Base-by-base conservation (phyloP, 768 basidiomycete species). In the Boletus pseudopeckii region DNA sequence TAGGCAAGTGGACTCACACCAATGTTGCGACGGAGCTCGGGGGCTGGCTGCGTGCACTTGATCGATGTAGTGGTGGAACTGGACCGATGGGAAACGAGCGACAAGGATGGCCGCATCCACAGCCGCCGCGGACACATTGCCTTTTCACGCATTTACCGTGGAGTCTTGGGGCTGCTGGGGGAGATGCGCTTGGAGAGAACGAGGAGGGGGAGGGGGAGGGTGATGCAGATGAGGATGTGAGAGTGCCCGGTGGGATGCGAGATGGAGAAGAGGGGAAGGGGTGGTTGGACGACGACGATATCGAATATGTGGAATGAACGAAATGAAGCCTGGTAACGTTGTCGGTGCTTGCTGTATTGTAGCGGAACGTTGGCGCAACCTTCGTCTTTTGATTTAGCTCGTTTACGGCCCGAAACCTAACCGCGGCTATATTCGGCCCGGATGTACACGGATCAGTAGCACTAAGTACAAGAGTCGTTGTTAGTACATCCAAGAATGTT, bases 271-370 rank as follows among this genome's bases (percentile, higher is more conserved):
- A 67, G n/a, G 67, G 64, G 4, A 69, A 57, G 46, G 78, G 80
- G 18, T 84, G 82, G 81, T 59, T 83, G 59, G 82, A 82, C 40
- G 73, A 69, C 20, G 82, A 85, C 59, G 82, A 84, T 60, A 85
- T 85, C 48, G 80, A 83, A 58, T 77, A 82, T 24, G 57, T 45
- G 33, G 61, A 65, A 11, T 71, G 49, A 62, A 26, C 15, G 18
- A 26, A 3, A 17, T 24, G 11, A 8, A 10, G 24, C 24, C 24
- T 26, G 24, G 5, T 26, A 6, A 26, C 24, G 24, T 4, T 24
- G 24, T 26, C 24, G 24, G 24, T 26, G 24, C 24, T 26, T 26
- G 22, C 34, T 41, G n/a, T 24, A 18, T 38, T 37, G 15, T 34
- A 18, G 15, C 9, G 5, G 34, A 38, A 39, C 22, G 14, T 26